Evolutionary conservation across 2,329 filamentous ascomycete genomes (phyloP), one percentile per base, ranked within the genome.

Genomic region (Alternaria hordeiaustralica): DNA sequence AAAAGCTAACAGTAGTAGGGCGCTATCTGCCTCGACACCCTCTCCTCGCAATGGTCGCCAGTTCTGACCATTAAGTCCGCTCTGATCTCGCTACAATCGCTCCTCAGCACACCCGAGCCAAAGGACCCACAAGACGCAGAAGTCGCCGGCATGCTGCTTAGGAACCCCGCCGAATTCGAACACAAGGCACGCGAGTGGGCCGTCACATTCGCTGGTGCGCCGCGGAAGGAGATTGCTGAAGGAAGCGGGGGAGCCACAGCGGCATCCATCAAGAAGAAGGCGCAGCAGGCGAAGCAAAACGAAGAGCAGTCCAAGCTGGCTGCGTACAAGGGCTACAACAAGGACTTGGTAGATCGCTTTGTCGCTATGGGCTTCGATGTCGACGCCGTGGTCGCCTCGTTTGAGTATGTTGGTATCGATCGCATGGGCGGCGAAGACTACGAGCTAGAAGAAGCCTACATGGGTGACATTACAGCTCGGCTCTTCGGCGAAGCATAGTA

Each of bases 101-200:
- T 99, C 18, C 92, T 99, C 75, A 93, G 93, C 82, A 93, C 90
- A 18, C 96, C 96, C 4, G 96, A 99, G 79, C 95, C 96, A 0
- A 96, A 95, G 74, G 96, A 99, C 70, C 96, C 96, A 0, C 96
- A 99, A 83, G 96, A 99, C 75, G 94, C 94, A 43, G 93, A 97
- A 79, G 96, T 98, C 1, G 96, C 96, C 23, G 89, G 87, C 74
- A 97, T 97, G 93, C 86, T 98, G 75, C 85, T 97, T 63, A 87
- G 90, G 3, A 87, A 92, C 50, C 93, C 93, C 0, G 88, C 92
- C 51, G 88, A 89, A 60, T 98, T 97, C 75, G 89, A 92, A 58
- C 86, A 89, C 67, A 90, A 92, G 69, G 96, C 96, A 1, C 89
- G 94, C 66, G 92, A 97, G 69, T 99, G 96, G 96, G 93, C 96